Evolutionary conservation across 179 eudicot species (phyloP).

Genomic region (Gypsophila paniculata): DNA sequence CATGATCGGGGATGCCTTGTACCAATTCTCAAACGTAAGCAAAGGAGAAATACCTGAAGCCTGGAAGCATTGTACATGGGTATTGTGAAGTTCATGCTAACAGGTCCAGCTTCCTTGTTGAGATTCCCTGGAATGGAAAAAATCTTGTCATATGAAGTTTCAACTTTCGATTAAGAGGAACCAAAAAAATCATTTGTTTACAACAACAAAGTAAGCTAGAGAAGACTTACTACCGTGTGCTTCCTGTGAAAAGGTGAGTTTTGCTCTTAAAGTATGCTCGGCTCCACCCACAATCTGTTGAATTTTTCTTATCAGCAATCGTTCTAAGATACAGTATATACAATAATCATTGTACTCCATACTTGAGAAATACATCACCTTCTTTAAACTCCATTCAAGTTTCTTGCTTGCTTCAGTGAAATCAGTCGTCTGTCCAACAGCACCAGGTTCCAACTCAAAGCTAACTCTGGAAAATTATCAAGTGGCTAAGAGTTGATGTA

Average conservation of each 20-base stretch:
- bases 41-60: conserved; percentile 57
- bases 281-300: conserved; percentile 89
- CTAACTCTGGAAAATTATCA: conserved; percentile 48
- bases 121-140: conserved; percentile 59
- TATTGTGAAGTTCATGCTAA: conserved; percentile 91
- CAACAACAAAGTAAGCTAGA: not conserved
- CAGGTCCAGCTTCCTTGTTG: conserved; percentile 97
- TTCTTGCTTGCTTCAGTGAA: conserved; percentile 82
- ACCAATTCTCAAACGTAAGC: not conserved
- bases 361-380: conserved; percentile 38
- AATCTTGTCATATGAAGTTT: conserved; percentile 2
- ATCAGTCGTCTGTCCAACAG: conserved; percentile 81
- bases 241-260: conserved; percentile 85
- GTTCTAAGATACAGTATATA: not conserved
- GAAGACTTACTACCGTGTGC: conserved; percentile 55
- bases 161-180: conserved; percentile 6
- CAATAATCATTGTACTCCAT: too few species aligned
- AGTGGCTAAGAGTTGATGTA: conserved; percentile 1
- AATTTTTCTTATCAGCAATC: conserved; percentile 24
- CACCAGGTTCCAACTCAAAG: conserved; percentile 85
- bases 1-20: not conserved
- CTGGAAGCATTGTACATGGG: conserved; percentile 95
- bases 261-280: conserved; percentile 89
- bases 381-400: conserved; percentile 76
- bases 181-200: not conserved